Evolutionary conservation across 345 rosid genomes (phyloP), one percentile per base, ranked within the genome.

Genomic region (Ceriops zippeliana): DNA sequence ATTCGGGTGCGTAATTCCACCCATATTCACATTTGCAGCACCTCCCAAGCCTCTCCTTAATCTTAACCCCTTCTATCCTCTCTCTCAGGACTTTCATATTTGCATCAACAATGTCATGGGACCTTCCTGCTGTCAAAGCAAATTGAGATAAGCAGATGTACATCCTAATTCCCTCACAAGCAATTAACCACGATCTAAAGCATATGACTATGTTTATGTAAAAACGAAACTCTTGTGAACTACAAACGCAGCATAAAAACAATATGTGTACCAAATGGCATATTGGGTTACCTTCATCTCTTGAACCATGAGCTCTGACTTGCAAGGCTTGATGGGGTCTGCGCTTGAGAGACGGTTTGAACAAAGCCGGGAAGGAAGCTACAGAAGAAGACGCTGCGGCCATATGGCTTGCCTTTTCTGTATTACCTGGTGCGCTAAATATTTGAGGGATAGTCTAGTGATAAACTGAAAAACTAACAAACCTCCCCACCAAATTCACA

Each of bases 11-110:
- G 58, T 82, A 75, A 58, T 81, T 82, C 87, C 87, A 82, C 2
- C 92, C 92, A 53, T 73, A 0, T 46, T 76, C 76, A 52, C 75
- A 47, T 68, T 71, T 78, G 69, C 83, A 83, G 51, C 86, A 82
- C 69, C 82, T 83, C 81, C 78, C 84, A 2, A 83, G 71, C 64
- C 76, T 76, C 84, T 87, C 88, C 76, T 82, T 87, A 20, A 68
- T 69, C 82, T 76, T 79, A 51, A 79, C 70, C 46, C 79, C 65
- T 38, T 77, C 78, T 20, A 85, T 82, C 66, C 87, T 83, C 67
- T 78, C 83, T 73, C 67, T 85, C n/a, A 87, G 60, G 26, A 79
- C 68, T 3, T 73, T 76, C 81, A 85, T 46, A 78, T 75, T 78
- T 5, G 81, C 84, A 35, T 83, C 86, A 0, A 81, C 87, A 2